Evolutionary conservation across 345 rosid genomes (phyloP).

Genomic region (Salix koriyanagi): DNA sequence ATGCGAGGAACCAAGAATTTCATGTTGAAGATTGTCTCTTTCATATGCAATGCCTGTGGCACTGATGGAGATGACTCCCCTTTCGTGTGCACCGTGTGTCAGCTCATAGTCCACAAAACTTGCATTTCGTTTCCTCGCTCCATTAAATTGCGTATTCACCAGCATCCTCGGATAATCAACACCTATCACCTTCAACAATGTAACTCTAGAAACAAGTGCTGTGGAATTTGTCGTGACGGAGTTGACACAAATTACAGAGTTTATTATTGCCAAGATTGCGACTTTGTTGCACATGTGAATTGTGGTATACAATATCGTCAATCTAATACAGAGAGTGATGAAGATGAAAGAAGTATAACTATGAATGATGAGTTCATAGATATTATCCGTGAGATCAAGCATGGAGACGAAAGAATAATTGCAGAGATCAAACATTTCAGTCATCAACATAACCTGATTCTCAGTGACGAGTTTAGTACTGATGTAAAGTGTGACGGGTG

Average conservation of each 20-base stretch:
- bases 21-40: too few relatives aligned
- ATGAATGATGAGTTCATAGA: neutral
- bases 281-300: constrained; percentile 1
- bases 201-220: neutral
- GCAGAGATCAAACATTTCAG: constrained; percentile 14
- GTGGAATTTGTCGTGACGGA: constrained; percentile 6
- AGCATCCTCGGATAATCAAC: neutral
- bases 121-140: neutral
- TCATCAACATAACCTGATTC: constrained; percentile 1
- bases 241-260: neutral
- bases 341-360: too few relatives aligned
- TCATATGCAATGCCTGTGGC: neutral
- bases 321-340: too few relatives aligned
- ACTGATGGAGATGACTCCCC: neutral
- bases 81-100: neutral
- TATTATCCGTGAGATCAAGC: too few relatives aligned
- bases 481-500: neutral
- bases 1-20: too few relatives aligned
- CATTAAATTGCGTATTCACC: neutral
- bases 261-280: constrained; percentile 2
- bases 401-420: neutral
- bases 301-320: neutral
- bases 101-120: neutral
- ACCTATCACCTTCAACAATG: neutral
- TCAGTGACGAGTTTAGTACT: neutral